Evolutionary conservation across 495 filamentous ascomycete genomes (phyloP).

Genomic region (Aspergillus bertholletiae): DNA sequence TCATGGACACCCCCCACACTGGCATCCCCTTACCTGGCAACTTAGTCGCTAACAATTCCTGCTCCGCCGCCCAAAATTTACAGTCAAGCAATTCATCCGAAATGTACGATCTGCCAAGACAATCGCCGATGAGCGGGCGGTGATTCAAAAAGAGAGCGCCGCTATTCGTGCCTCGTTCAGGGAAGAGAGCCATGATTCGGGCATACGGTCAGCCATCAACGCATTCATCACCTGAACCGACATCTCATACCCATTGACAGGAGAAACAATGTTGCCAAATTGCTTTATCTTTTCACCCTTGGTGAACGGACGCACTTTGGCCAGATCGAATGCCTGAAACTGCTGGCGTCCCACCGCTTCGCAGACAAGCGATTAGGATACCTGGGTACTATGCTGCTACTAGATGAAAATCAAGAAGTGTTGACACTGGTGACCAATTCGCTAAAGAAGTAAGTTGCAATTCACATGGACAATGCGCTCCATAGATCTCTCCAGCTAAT

Average conservation of each 20-base stretch:
- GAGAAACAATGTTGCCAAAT: conserved; percentile 97
- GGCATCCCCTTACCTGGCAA: conserved; percentile 12
- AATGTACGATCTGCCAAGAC: conserved; percentile 98
- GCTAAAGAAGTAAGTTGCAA: conserved; percentile 72
- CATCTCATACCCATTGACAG: conserved; percentile 45
- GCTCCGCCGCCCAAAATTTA: not conserved
- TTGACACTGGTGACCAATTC: conserved; percentile 97
- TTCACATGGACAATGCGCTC: conserved; percentile 4
- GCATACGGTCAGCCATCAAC: conserved; percentile 62
- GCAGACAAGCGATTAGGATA: conserved; percentile 97
- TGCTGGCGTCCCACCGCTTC: conserved; percentile 93
- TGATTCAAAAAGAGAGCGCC: conserved; percentile 98
- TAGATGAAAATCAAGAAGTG: conserved; percentile 98
- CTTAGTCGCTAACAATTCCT: conserved; percentile 12
- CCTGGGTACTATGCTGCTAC: conserved; percentile 88
- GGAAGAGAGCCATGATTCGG: conserved; percentile 90
- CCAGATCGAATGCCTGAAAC: conserved; percentile 98
- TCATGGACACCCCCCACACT: conserved; percentile 34
- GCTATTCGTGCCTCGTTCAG: conserved; percentile 94
- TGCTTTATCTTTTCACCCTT: conserved; percentile 97
- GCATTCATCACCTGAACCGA: conserved; percentile 2
- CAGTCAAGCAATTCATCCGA: conserved; percentile 99
- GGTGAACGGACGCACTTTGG: conserved; percentile 98
- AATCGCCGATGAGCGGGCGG: conserved; percentile 94
- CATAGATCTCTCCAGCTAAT: conserved; percentile 14